Percentiles rank a stretch among this genome's conserved stretches.
These are phyloP conservation scores for Pleurotus eryngii DNA, from an alignment of 768 basidiomycete species.

Conservation along the genomic window DNA sequence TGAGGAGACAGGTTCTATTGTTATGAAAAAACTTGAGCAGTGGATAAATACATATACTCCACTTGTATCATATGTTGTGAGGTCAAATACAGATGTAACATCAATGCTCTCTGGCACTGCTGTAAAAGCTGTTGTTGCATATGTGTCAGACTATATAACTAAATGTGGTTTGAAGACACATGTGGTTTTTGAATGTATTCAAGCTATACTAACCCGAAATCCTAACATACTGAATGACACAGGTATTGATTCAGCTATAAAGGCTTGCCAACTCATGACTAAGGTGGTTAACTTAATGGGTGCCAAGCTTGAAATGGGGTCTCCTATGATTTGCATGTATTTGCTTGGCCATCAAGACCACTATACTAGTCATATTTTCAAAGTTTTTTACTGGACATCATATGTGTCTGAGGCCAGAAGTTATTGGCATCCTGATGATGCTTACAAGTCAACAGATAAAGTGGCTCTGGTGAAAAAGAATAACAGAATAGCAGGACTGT, in stretches of 20 bases:
- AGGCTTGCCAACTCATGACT: conserved; percentile 19
- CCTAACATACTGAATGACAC: neutral
- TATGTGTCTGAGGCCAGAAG: conserved; percentile 15
- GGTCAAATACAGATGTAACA: conserved; percentile 16
- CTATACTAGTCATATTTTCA: conserved; percentile 23
- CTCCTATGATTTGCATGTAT: conserved; percentile 11
- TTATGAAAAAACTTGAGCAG: conserved; percentile 25
- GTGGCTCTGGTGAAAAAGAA: conserved; percentile 15
- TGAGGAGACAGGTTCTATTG: conserved; percentile 19
- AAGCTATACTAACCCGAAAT: conserved; percentile 13
- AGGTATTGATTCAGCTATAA: conserved; percentile 4
- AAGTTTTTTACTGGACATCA: conserved; percentile 7
- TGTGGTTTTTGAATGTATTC: conserved; percentile 16
- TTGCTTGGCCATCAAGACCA: conserved; percentile 6
- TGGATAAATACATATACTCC: conserved; percentile 26
- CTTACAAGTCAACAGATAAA: conserved; percentile 14
- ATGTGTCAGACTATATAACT: conserved; percentile 29
- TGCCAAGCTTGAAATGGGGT: conserved; percentile 25
- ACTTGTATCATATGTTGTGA: conserved; percentile 18
- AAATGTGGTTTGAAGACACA: conserved; percentile 27
- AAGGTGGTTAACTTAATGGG: conserved; percentile 26
- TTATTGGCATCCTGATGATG: conserved; percentile 9
- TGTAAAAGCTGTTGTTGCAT: conserved; percentile 29
- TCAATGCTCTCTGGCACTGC: conserved; percentile 1
- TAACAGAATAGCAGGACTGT: conserved; percentile 15